These are phyloP conservation scores for Aureobasidium zeae DNA, from an alignment of 2,329 filamentous ascomycete species.

Conservation along the genomic window DNA sequence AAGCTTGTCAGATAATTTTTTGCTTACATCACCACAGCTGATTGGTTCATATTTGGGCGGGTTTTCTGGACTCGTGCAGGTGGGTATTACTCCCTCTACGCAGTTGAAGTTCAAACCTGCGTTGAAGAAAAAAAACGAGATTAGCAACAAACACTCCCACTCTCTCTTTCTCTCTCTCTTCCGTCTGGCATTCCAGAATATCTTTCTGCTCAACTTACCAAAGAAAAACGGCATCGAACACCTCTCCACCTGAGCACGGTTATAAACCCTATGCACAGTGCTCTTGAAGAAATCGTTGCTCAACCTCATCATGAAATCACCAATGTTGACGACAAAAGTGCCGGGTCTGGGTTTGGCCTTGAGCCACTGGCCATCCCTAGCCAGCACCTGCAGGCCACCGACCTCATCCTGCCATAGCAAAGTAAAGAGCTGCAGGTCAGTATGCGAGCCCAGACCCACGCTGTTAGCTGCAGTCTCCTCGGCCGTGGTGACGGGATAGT, in stretches of 20 bases:
- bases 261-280: slow-evolving; percentile 48
- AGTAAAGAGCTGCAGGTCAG: slow-evolving; percentile 41
- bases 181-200: no score
- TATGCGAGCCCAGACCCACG: slow-evolving; percentile 29
- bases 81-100: slow-evolving; percentile 40
- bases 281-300: slow-evolving; percentile 47
- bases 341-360: slow-evolving; percentile 36
- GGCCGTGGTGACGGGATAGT: slow-evolving; percentile 8
- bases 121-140: no score
- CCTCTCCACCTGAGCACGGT: slow-evolving; percentile 41
- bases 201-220: slow-evolving; percentile 26
- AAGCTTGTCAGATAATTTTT: not conserved
- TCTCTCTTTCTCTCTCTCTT: slow-evolving; percentile 27
- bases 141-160: slow-evolving; percentile 48
- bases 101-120: slow-evolving; percentile 23
- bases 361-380: slow-evolving; percentile 34
- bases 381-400: slow-evolving; percentile 32
- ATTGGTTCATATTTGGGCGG: slow-evolving; percentile 41
- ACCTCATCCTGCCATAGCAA: slow-evolving; percentile 37
- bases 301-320: slow-evolving; percentile 30
- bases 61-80: slow-evolving; percentile 38
- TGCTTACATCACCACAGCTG: slow-evolving; percentile 19
- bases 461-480: not conserved
- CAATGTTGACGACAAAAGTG: slow-evolving; percentile 42
- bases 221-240: slow-evolving; percentile 51